Conservation (phyloP, 1,284 basidiomycete species). For the Taiwanofungus camphoratus region DNA sequence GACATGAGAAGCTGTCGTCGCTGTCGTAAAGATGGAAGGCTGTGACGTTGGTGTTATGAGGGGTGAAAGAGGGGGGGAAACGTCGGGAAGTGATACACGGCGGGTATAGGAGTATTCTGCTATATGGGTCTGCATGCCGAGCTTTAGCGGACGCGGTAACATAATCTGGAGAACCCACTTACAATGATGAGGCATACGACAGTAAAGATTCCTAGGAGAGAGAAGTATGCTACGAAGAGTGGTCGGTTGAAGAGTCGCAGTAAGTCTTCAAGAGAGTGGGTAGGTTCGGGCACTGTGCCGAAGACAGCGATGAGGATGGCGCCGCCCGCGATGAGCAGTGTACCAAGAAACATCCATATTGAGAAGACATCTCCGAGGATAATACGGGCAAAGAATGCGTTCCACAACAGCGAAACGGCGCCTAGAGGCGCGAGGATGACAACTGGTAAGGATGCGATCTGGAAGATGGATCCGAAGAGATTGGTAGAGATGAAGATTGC, state of each 20-base stretch:
- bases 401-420: constrained; percentile 91
- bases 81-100: constrained; percentile 26
- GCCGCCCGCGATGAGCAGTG: constrained; percentile 82
- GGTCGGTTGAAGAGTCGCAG: constrained; percentile 74
- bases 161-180: constrained; percentile 28
- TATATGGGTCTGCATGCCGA: constrained; percentile 45
- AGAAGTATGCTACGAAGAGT: constrained; percentile 80
- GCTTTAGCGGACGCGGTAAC: constrained; percentile 6
- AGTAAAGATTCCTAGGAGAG: constrained; percentile 61
- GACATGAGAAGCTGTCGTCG: constrained; percentile 27
- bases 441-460: constrained; percentile 91
- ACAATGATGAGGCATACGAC: constrained; percentile 60
- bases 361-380: constrained; percentile 87
- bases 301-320: constrained; percentile 90
- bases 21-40: constrained; percentile 25
- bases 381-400: constrained; percentile 86
- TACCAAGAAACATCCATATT: constrained; percentile 80
- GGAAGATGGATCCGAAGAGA: constrained; percentile 87
- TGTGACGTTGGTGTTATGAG: constrained; percentile 25
- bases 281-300: constrained; percentile 88
- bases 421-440: constrained; percentile 92
- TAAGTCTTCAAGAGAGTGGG: constrained; percentile 86
- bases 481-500: constrained; percentile 85
- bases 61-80: constrained; percentile 29
- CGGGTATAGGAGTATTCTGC: constrained; percentile 42